These are phyloP conservation scores for Zygosaccharomyces pseudobailii DNA, from an alignment of 1,139 yeast species.

Conservation along the genomic window DNA sequence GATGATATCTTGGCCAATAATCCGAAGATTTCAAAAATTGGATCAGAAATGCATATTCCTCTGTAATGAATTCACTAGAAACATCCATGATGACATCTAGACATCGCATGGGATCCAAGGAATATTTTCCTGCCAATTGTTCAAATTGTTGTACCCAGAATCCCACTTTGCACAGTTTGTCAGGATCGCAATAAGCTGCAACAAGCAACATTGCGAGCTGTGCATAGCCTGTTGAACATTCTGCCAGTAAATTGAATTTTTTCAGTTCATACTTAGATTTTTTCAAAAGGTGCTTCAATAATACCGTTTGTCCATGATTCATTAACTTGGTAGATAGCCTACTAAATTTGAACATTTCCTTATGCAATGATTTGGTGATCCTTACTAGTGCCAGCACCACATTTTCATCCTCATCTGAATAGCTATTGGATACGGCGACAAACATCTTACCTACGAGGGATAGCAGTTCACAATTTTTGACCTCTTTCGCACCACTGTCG, in stretches of 20 bases:
- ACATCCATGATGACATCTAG: conserved; percentile 59
- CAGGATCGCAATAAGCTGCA: conserved; percentile 40
- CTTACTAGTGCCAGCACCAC: conserved; percentile 13
- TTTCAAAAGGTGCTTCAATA: conserved; percentile 24
- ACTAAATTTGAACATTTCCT: conserved; percentile 25
- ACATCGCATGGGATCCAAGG: conserved; percentile 69
- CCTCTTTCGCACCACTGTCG: conserved; percentile 12
- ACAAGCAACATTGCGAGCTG: conserved; percentile 55
- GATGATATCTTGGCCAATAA: conserved; percentile 58
- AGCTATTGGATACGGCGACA: conserved; percentile 17
- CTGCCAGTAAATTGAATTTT: conserved; percentile 70
- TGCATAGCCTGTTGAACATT: conserved; percentile 78
- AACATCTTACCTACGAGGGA: conserved; percentile 21
- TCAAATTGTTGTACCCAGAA: conserved; percentile 50
- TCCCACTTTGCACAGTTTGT: conserved; percentile 42
- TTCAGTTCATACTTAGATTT: conserved; percentile 55
- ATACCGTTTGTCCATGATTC: conserved; percentile 17
- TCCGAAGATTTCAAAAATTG: conserved; percentile 47
- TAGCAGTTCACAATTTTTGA: conserved; percentile 5
- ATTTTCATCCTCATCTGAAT: conserved; percentile 14
- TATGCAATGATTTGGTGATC: conserved; percentile 14
- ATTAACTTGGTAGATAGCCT: conserved; percentile 23
- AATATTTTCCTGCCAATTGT: conserved; percentile 68
- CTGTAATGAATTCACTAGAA: conserved; percentile 42
- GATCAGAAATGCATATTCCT: conserved; percentile 45